Evolutionary conservation across 2,329 filamentous ascomycete species (phyloP).

Genomic region (Madurella mycetomatis): DNA sequence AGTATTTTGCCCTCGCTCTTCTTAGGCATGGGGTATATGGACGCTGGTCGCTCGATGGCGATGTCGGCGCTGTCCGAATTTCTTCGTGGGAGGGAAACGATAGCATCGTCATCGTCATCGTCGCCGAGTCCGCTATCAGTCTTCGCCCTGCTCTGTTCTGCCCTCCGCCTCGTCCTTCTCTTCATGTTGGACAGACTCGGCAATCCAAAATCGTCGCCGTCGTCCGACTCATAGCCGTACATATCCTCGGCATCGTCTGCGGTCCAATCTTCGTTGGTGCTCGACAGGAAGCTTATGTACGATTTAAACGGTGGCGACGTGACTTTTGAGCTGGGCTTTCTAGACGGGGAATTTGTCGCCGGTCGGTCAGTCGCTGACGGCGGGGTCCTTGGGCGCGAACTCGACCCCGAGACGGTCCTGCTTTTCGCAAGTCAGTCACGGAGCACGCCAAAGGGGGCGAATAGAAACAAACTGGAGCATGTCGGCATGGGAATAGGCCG

Average conservation of each 20-base stretch:
- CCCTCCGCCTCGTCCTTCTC: constrained; percentile 57
- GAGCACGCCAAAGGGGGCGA: constrained; percentile 46
- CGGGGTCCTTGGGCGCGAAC: constrained; percentile 70
- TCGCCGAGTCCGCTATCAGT: constrained; percentile 32
- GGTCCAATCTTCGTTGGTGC: constrained; percentile 79
- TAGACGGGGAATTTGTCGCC: constrained; percentile 53
- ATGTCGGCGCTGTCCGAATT: constrained; percentile 90
- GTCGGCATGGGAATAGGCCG: constrained; percentile 93
- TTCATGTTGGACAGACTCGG: constrained; percentile 91
- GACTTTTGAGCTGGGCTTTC: constrained; percentile 46
- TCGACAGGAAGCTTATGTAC: constrained; percentile 77
- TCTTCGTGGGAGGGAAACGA: constrained; percentile 42
- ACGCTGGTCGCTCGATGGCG: constrained; percentile 78
- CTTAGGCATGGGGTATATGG: constrained; percentile 81
- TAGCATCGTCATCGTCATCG: constrained; percentile 33
- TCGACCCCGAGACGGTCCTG: constrained; percentile 57
- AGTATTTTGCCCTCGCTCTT: constrained; percentile 93
- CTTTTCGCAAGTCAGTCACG: constrained; percentile 9
- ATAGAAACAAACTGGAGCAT: constrained; percentile 81
- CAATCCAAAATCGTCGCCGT: constrained; percentile 92
- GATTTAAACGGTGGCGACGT: constrained; percentile 64
- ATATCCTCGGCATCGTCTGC: constrained; percentile 70
- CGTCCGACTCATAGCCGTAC: constrained; percentile 76
- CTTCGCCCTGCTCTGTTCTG: constrained; percentile 37
- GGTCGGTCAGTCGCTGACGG: constrained; percentile 55